phyloP scores from a whole-genome alignment of 2,329 filamentous ascomycete genomes.

The Diaporthe ampelina region DNA sequence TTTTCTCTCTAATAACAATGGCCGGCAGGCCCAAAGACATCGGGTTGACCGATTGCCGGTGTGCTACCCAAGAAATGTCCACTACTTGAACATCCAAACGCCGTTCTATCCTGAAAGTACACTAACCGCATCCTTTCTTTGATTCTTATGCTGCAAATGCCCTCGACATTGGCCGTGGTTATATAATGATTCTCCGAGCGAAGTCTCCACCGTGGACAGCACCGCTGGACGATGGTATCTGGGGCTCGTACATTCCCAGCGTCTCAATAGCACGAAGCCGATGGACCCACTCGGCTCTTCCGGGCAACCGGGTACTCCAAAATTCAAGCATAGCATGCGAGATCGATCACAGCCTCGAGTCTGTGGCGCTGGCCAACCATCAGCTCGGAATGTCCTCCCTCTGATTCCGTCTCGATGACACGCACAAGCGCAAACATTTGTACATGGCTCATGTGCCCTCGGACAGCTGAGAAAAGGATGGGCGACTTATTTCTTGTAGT shows the following conservation, averaged over 20 bases:
- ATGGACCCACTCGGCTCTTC: neutral
- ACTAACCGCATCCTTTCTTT: neutral
- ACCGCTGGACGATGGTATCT: neutral
- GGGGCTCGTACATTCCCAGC: neutral
- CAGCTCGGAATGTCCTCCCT: constrained; percentile 19
- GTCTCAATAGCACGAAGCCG: neutral
- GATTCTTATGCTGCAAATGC: neutral
- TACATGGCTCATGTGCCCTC: neutral
- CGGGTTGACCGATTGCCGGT: constrained; percentile 9
- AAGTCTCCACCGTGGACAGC: neutral
- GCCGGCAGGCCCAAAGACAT: neutral
- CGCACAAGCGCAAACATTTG: neutral
- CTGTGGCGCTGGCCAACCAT: constrained; percentile 34
- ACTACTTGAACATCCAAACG: constrained; percentile 15
- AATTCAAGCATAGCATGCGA: constrained; percentile 3
- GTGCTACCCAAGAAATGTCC: neutral
- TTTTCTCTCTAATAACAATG: neutral
- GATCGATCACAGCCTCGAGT: constrained; percentile 37
- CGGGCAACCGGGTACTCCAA: neutral
- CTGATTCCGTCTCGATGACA: neutral
- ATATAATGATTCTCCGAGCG: too few relatives aligned
- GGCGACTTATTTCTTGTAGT: constrained; percentile 71
- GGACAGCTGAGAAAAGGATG: neutral
- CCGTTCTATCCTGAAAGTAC: neutral
- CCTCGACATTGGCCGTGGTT: neutral